A percentile compares a stretch with the other conserved stretches of the same genome.
Evolutionary conservation across 805 yeast genomes (phyloP).

Genomic region (Cyberlindnera galapagoensis): DNA sequence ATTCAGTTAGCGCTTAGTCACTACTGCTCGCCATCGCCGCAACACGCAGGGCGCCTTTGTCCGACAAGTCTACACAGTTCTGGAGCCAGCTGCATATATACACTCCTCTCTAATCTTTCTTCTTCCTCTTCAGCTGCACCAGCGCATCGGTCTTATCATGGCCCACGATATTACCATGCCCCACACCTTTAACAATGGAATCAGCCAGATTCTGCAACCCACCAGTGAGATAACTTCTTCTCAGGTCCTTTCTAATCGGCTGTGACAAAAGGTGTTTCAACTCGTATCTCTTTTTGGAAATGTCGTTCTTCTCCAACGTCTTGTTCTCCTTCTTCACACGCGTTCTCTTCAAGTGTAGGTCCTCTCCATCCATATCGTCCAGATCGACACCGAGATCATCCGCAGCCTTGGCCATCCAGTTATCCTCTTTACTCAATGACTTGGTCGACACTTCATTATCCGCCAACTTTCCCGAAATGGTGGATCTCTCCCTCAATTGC

Average conservation of each 20-base stretch:
- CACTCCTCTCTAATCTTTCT: no score
- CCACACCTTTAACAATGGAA: conserved; percentile 58
- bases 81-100: no score
- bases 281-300: conserved; percentile 40
- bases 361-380: conserved; percentile 71
- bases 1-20: no score
- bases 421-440: conserved; percentile 57
- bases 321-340: conserved; percentile 49
- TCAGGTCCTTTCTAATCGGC: conserved; percentile 54
- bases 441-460: conserved; percentile 60
- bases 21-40: no score
- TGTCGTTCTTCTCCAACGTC: conserved; percentile 45
- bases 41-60: no score
- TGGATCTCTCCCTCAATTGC: conserved; percentile 64
- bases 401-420: conserved; percentile 87
- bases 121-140: conserved; percentile 41
- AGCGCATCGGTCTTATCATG: conserved; percentile 63
- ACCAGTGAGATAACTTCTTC: conserved; percentile 74
- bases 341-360: conserved; percentile 57
- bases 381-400: conserved; percentile 83
- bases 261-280: conserved; percentile 43
- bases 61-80: no score
- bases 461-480: conserved; percentile 66
- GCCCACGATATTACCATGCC: conserved; percentile 67
- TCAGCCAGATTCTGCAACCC: conserved; percentile 77